Conservation (phyloP, 441 rosid species). For the Jatropha podagrica region DNA sequence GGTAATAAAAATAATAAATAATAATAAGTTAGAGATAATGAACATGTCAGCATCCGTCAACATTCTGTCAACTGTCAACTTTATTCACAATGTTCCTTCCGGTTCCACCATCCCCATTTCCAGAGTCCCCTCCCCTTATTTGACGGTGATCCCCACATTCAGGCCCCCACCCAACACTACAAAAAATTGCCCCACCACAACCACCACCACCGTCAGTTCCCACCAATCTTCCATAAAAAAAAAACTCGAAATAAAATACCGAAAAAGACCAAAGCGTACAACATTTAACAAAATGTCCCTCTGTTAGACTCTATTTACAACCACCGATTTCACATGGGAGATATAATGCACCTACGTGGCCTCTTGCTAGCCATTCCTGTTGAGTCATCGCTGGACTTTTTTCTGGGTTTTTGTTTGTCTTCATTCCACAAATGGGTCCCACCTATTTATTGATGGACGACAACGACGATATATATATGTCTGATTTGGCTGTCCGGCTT, state of each 20-base stretch:
- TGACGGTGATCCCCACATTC: constrained; percentile 2
- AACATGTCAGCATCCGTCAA: constrained; percentile 8
- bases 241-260: neutral
- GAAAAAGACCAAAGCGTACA: neutral
- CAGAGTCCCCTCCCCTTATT: constrained; percentile 8
- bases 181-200: neutral
- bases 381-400: constrained; percentile 4
- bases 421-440: neutral
- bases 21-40: neutral
- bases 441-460: neutral
- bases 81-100: constrained; percentile 17
- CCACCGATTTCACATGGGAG: constrained; percentile 43
- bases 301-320: constrained; percentile 33
- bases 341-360: constrained; percentile 25
- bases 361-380: constrained; percentile 14
- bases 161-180: neutral
- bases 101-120: neutral
- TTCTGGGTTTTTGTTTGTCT: neutral
- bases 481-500: neutral
- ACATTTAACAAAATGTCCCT: neutral
- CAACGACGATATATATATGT: no score
- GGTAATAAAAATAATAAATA: no score
- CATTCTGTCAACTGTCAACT: constrained; percentile 9
- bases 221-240: neutral
- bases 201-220: neutral